Conservation (phyloP, 805 yeast genomes). For the Hanseniaspora singularis region DNA sequence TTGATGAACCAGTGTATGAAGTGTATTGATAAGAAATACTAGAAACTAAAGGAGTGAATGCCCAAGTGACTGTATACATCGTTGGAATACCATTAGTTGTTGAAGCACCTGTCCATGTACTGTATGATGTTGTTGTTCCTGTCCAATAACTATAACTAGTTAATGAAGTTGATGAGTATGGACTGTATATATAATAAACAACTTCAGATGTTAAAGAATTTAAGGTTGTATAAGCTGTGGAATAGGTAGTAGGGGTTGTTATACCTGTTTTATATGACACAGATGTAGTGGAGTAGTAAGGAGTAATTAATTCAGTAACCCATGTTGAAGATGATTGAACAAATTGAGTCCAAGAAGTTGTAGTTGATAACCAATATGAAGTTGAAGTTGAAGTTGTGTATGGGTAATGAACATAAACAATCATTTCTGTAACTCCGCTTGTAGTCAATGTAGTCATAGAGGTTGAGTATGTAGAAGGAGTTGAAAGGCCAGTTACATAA, state of each 20-base stretch:
- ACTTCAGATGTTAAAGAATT: slow-evolving; percentile 7
- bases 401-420: slow-evolving; percentile 13
- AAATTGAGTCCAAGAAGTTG: slow-evolving; percentile 8
- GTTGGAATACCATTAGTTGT: slow-evolving; percentile 1
- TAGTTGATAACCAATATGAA: slow-evolving; percentile 2
- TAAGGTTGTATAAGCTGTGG: slow-evolving; percentile 1
- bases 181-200: slow-evolving; percentile 8
- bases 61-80: slow-evolving; percentile 13
- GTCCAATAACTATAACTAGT: slow-evolving; percentile 5
- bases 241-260: slow-evolving; percentile 5
- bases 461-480: slow-evolving; percentile 6
- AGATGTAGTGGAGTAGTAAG: slow-evolving; percentile 3
- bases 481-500: not conserved
- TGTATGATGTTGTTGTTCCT: slow-evolving; percentile 1
- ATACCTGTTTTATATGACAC: slow-evolving; percentile 1
- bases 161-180: slow-evolving; percentile 1
- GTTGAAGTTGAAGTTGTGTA: slow-evolving; percentile 6
- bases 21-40: slow-evolving; percentile 1
- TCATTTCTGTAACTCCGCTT: slow-evolving; percentile 14
- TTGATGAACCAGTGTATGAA: slow-evolving; percentile 10
- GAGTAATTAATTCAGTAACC: slow-evolving; percentile 7
- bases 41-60: slow-evolving; percentile 16
- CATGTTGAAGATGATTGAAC: not conserved
- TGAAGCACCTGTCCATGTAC: slow-evolving; percentile 4
- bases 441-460: slow-evolving; percentile 7